Evolutionary conservation across 148 eudicot species (phyloP), one percentile per base, ranked within the genome.

Genomic region (Camellia sinensis): DNA sequence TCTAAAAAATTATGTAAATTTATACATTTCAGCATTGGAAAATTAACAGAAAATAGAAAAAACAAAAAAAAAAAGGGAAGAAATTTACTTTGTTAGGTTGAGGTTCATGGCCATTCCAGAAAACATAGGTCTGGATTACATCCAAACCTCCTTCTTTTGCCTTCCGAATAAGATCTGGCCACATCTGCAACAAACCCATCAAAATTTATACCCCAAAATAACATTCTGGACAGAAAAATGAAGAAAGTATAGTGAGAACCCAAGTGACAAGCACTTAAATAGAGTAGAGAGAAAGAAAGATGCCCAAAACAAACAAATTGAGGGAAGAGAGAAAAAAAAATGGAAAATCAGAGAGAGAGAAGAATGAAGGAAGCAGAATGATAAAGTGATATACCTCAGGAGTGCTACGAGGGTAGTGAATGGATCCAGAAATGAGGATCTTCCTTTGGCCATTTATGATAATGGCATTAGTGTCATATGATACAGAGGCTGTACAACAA

Each of bases 91-190:
- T 86, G 56, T 93, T 97, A 80, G 90, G 93, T 76, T 91, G 76
- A 79, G 98, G 98, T 81, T 94, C 98, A 87, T 94, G 98, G 7
- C 97, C 98, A 92, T 94, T 94, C 98, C 98, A 94, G 80, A 94
- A 94, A 75, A 94, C 98, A 86, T 94, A 94, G 61, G 97, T 94
- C 84, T 94, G 97, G 67, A 94, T 91, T 52, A 94, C 94, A 91
- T 94, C 98, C 50, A 94, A 54, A 50, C 98, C 98, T 41, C 98
- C 98, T 84, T 94, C 97, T 82, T 92, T 94, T 7, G 98, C 94
- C 91, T 91, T 94, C 81, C 88, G 82, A 45, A 94, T 92, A 87
- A 94, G 98, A 87, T 90, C 98, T 84, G 97, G 93, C 98, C 98
- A 94, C 98, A 94, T 94, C 98, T 94, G 79, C 56, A 80, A 57